Conservation (phyloP, 768 basidiomycete genomes). For the Melanogaster broomeanus region DNA sequence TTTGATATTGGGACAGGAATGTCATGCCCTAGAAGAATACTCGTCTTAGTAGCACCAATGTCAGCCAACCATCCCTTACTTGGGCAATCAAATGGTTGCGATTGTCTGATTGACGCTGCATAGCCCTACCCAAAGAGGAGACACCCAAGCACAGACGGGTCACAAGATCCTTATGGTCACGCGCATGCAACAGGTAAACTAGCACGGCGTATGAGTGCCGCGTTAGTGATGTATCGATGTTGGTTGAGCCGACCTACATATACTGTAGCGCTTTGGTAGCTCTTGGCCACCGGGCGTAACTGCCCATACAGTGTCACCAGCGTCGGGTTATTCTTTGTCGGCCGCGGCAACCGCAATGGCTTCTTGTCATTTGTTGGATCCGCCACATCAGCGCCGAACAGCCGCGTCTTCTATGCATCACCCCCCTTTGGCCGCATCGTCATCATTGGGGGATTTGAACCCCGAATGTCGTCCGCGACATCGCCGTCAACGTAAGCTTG, state of each 20-base stretch:
- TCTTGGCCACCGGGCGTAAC: constrained; percentile 79
- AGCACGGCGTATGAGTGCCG: too few relatives aligned
- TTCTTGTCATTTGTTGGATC: constrained; percentile 37
- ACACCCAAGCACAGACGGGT: constrained; percentile 82
- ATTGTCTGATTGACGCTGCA: constrained; percentile 95
- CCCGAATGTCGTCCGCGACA: constrained; percentile 66
- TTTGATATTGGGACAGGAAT: constrained; percentile 80
- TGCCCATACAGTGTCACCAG: constrained; percentile 79
- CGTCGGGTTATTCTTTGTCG: constrained; percentile 72
- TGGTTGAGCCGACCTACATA: constrained; percentile 63
- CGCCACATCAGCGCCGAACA: constrained; percentile 26
- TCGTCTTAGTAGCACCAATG: neutral
- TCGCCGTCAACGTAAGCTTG: constrained; percentile 79
- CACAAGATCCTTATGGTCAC: constrained; percentile 85
- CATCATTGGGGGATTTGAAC: constrained; percentile 34
- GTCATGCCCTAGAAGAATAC: constrained; percentile 65
- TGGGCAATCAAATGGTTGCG: constrained; percentile 86
- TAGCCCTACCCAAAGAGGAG: constrained; percentile 85
- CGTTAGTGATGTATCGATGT: neutral
- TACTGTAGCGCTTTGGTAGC: constrained; percentile 88
- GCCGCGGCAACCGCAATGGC: constrained; percentile 48
- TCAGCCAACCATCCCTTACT: constrained; percentile 29
- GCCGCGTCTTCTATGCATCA: constrained; percentile 33
- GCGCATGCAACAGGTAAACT: constrained; percentile 91
- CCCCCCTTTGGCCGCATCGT: constrained; percentile 14